Conservation (phyloP, 352 stramenopile genomes). For the Phytophthora cajani region DNA sequence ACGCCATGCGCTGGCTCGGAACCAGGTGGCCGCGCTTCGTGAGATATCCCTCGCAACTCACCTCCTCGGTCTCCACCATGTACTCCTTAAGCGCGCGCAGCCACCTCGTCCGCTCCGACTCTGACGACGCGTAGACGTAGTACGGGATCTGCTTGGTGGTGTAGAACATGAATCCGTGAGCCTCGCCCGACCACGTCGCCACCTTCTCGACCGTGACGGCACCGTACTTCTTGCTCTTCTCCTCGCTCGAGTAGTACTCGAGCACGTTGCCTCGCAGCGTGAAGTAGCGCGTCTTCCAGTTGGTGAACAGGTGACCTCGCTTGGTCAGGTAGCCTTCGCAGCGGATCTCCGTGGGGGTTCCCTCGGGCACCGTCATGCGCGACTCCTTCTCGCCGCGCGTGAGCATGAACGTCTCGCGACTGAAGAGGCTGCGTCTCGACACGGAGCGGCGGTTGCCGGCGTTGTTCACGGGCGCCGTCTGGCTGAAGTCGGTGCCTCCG, state of each 20-base stretch:
- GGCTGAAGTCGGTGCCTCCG: constrained; percentile 37
- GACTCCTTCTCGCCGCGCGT: constrained; percentile 77
- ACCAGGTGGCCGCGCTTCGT: constrained; percentile 88
- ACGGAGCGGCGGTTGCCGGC: constrained; percentile 49
- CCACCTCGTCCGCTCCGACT: constrained; percentile 79
- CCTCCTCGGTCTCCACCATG: constrained; percentile 85
- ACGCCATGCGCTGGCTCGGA: constrained; percentile 85
- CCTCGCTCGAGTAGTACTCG: constrained; percentile 86
- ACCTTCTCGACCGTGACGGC: constrained; percentile 90
- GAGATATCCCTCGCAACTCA: constrained; percentile 88
- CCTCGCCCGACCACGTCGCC: constrained; percentile 82
- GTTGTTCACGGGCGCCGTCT: constrained; percentile 39
- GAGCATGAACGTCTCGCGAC: constrained; percentile 77
- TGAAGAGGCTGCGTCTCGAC: constrained; percentile 80
- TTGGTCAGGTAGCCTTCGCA: constrained; percentile 89
- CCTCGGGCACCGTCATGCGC: constrained; percentile 62
- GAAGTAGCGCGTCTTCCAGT: constrained; percentile 93
- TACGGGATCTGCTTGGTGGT: constrained; percentile 90
- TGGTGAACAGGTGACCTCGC: constrained; percentile 88
- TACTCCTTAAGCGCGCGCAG: constrained; percentile 85
- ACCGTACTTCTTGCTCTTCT: constrained; percentile 87
- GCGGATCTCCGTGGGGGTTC: constrained; percentile 62
- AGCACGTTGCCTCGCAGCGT: constrained; percentile 82
- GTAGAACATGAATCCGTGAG: constrained; percentile 92
- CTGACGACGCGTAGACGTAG: constrained; percentile 89